Evolutionary conservation across 2,329 filamentous ascomycete species (phyloP).

Genomic region (Xylaria sp.): DNA sequence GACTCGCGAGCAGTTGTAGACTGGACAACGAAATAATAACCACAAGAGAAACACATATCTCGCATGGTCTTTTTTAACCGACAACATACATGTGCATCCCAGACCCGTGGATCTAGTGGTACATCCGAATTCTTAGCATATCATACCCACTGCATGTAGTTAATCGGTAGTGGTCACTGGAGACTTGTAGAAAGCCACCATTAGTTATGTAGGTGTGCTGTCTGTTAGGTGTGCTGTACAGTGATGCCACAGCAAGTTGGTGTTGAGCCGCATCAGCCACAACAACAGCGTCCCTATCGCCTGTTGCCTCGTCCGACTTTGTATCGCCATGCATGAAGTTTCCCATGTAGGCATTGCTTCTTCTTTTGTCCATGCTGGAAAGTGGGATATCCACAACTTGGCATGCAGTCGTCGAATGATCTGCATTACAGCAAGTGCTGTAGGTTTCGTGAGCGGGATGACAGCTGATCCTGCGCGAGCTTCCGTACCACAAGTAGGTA

Average conservation of each 20-base stretch:
- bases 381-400: conserved; percentile 23
- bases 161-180: not conserved
- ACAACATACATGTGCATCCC: not conserved
- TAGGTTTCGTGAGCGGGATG: conserved; percentile 32
- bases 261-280: conserved; percentile 15
- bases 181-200: not conserved
- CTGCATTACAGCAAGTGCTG: conserved; percentile 30
- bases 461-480: conserved; percentile 25
- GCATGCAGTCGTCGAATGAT: conserved; percentile 33
- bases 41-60: not conserved
- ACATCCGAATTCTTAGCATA: not conserved
- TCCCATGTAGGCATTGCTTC: not conserved
- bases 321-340: conserved; percentile 14
- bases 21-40: not conserved
- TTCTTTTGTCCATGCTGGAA: not conserved
- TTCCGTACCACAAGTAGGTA: conserved; percentile 7
- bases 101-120: conserved; percentile 7
- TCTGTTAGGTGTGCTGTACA: conserved; percentile 1
- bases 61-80: not conserved
- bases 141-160: not conserved
- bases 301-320: conserved; percentile 18
- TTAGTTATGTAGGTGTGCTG: not conserved
- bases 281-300: not conserved
- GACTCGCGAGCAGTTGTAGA: not conserved
- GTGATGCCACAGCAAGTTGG: conserved; percentile 6